Base-by-base conservation (phyloP, 148 eudicot species). In the Fagopyrum homotropicum region DNA sequence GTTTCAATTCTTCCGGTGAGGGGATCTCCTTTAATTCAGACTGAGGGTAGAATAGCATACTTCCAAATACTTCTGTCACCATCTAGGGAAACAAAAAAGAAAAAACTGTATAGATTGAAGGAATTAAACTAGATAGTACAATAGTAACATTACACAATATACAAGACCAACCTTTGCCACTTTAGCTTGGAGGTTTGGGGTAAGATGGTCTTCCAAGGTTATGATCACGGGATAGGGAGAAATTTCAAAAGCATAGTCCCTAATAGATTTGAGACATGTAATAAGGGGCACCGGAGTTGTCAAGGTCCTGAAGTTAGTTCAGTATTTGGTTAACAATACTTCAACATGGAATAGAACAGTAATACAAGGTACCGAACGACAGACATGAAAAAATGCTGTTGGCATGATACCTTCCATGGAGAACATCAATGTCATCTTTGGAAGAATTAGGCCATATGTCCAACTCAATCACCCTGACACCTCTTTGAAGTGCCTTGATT, bases 361-460 rank as follows among this genome's bases (percentile, higher is more conserved):
- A 9, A 19, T 5, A 8, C 8, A 22, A 22, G 26, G 26, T 22
- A 22, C 26, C 26, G 26, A 22, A 22, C 26, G 26, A 22, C 26
- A 22, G 26, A 16, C 8, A 17, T 56, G 8, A 56, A 56, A n/a
- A 55, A n/a, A 56, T 16, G 7, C 1, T 16, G 5, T 14, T 55
- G 59, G 17, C 52, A 49, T 7, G 63, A 19, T 78, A 92, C 99
- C 99, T 86, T 87, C 99, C 99, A 80, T 96, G 99, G 73, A 90
- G 91, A 79, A 96, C 98, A 75, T 89, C 85, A n/a, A 96, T 49
- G 30, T 87, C 90, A 78, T 96, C 93, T 85, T 83, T 89, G 0
- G 85, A 76, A 44, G 97, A 90, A 82, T 90, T 96, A 17, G 98
- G 98, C 99, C 99, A 96, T 8, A 92, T 73, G 88, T 96, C 99